Evolutionary conservation across 1,284 basidiomycete genomes (phyloP).

Genomic region (Irpex sp.): DNA sequence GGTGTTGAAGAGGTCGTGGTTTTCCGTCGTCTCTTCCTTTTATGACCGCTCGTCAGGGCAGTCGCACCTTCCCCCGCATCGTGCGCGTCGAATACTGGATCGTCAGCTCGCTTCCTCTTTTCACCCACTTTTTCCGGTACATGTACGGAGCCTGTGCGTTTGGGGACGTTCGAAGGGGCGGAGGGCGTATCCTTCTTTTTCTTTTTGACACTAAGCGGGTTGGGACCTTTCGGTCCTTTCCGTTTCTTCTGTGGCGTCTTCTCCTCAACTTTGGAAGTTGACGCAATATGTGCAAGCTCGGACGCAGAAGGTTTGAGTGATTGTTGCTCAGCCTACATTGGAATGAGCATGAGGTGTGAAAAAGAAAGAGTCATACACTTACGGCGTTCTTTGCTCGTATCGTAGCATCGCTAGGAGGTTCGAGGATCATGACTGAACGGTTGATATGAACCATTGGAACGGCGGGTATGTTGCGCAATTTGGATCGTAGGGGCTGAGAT

Average conservation of each 20-base stretch:
- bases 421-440: constrained; percentile 86
- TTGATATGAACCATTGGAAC: constrained; percentile 88
- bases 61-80: constrained; percentile 2
- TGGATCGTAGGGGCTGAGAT: constrained; percentile 61
- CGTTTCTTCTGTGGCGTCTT: constrained; percentile 52
- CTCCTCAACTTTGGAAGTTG: constrained; percentile 31
- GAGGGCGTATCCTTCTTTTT: constrained; percentile 45
- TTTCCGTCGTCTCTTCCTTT: constrained; percentile 34
- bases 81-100: constrained; percentile 9
- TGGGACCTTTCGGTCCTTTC: constrained; percentile 81
- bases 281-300: constrained; percentile 39
- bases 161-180: constrained; percentile 8
- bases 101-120: constrained; percentile 23
- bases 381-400: constrained; percentile 64
- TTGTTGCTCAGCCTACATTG: constrained; percentile 50
- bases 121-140: constrained; percentile 9
- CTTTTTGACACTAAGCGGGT: constrained; percentile 92
- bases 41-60: constrained; percentile 16
- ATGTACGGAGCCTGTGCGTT: background rate
- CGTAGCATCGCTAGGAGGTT: constrained; percentile 80
- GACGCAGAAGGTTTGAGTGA: constrained; percentile 43
- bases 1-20: background rate
- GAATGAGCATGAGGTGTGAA: constrained; percentile 1
- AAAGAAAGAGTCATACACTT: constrained; percentile 23
- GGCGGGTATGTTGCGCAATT: constrained; percentile 70